phyloP scores from a whole-genome alignment of 108 stramenopile genomes.

The Fistulifera pelliculosa region DNA sequence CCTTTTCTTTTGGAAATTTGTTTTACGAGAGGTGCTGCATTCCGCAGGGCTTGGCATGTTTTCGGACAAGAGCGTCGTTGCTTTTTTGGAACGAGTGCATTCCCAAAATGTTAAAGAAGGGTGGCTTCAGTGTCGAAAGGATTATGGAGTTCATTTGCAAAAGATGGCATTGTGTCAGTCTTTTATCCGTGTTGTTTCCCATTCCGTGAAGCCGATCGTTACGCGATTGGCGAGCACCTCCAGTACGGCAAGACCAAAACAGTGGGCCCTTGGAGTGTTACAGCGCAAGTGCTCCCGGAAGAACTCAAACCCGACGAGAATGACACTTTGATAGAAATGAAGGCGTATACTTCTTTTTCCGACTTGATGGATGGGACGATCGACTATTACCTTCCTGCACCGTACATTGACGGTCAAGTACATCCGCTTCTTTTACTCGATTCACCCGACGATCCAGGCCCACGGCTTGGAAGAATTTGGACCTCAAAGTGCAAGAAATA shows the following conservation, averaged over 20 bases:
- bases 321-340: slow-evolving; percentile 24
- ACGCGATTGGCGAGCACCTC: slow-evolving; percentile 27
- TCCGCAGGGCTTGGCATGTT: slow-evolving; percentile 76
- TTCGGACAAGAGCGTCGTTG: slow-evolving; percentile 61
- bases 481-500: slow-evolving; percentile 64
- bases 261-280: slow-evolving; percentile 72
- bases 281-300: slow-evolving; percentile 16
- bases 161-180: slow-evolving; percentile 51
- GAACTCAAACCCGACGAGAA: slow-evolving; percentile 8
- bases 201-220: slow-evolving; percentile 45
- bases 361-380: slow-evolving; percentile 61
- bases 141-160: slow-evolving; percentile 74
- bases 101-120: slow-evolving; percentile 20
- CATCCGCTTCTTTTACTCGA: slow-evolving; percentile 38
- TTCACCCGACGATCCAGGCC: slow-evolving; percentile 62
- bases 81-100: slow-evolving; percentile 48
- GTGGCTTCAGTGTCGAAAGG: slow-evolving; percentile 83
- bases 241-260: slow-evolving; percentile 18
- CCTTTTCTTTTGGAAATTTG: slow-evolving; percentile 81
- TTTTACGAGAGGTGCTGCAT: slow-evolving; percentile 66
- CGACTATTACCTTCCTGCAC: slow-evolving; percentile 49
- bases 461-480: slow-evolving; percentile 65
- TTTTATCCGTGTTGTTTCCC: slow-evolving; percentile 67
- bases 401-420: slow-evolving; percentile 10
- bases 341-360: slow-evolving; percentile 50